Base-by-base conservation (phyloP, 2,329 filamentous ascomycete genomes). In the Fusarium sp. region DNA sequence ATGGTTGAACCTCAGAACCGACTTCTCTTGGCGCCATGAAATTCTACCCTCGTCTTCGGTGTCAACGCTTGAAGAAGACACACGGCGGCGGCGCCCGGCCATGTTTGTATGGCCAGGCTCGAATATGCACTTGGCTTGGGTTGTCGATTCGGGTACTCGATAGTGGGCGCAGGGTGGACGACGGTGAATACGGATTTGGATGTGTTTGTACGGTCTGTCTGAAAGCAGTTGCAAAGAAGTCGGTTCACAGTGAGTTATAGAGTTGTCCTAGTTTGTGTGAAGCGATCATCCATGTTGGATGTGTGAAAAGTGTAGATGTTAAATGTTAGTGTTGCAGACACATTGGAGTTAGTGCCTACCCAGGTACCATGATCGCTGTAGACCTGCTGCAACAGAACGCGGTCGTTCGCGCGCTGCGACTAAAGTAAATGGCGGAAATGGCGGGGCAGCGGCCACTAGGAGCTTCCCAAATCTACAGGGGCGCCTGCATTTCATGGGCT, bases 41-140 rank as follows among this genome's bases (percentile, higher is more conserved):
- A 78, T 63, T 43, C 82, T 76, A 47, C 75, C 59, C 29, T 82
- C 75, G 62, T 85, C 80, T 59, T 82, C 72, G 2, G 82, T 83
- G 46, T 81, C 82, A 45, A 82, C 81, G 32, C 82, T 85, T 24
- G 85, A 85, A 54, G 80, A 79, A 32, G 85, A 86, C 30, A 77
- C 77, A 46, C 80, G 80, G 32, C 85, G 82, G 63, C 67, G 77
- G 62, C 81, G 81, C 64, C 80, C 78, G 55, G 72, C 72, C 81
- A 84, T 85, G 68, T 58, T 77, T 68, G 82, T 81, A 73, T 63
- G 75, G 32, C 59, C 45, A 40, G 29, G 49, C 38, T 59, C 43
- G 55, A 43, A 52, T 40, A 34, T 62, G 20, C 24, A 44, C 43
- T 58, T 10, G 34, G 25, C 22, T 60, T 16, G 53, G 54, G 54